Conservation (phyloP, 768 basidiomycete genomes). For the Phanerodontia chrysosporium region DNA sequence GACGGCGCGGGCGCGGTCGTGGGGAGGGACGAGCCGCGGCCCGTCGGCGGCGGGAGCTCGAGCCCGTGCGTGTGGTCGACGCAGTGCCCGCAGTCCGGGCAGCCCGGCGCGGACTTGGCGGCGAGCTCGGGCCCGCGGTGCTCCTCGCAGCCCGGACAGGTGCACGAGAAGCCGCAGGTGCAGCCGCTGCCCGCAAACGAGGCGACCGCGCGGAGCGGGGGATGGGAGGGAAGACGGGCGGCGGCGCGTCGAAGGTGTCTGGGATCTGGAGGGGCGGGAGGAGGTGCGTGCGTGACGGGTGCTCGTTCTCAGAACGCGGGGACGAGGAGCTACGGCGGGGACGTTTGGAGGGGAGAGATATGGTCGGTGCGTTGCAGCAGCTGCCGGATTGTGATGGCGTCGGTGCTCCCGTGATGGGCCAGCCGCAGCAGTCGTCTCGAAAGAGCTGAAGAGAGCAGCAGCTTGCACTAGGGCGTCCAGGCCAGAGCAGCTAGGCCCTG, state of each 20-base stretch:
- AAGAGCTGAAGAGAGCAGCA: conserved; percentile 22
- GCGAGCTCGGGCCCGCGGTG: conserved; percentile 60
- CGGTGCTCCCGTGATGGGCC: not conserved
- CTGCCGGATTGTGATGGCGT: not conserved
- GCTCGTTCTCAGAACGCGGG: not conserved
- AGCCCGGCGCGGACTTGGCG: conserved; percentile 32
- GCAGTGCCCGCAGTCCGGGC: conserved; percentile 55
- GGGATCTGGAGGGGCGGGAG: conserved; percentile 8
- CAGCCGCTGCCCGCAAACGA: conserved; percentile 67
- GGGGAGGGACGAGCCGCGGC: conserved; percentile 6
- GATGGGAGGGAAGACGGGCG: conserved; percentile 51
- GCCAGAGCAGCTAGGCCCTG: conserved; percentile 13
- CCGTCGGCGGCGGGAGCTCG: conserved; percentile 29
- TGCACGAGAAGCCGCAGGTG: conserved; percentile 64
- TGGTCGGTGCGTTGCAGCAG: not conserved
- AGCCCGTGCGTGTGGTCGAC: conserved; percentile 48
- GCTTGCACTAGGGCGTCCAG: conserved; percentile 35
- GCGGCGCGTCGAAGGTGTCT: not conserved
- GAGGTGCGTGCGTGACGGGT: not conserved
- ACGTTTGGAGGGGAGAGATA: conserved; percentile 2
- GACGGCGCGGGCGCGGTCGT: not conserved
- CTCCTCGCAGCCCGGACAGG: conserved; percentile 69
- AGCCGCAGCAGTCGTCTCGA: not conserved
- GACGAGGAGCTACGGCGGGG: not conserved
- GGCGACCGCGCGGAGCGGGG: conserved; percentile 56